A percentile compares a stretch with the other conserved stretches of the same genome.
phyloP scores from a whole-genome alignment of 2,329 filamentous ascomycete species.

The Colletotrichum coccodes region DNA sequence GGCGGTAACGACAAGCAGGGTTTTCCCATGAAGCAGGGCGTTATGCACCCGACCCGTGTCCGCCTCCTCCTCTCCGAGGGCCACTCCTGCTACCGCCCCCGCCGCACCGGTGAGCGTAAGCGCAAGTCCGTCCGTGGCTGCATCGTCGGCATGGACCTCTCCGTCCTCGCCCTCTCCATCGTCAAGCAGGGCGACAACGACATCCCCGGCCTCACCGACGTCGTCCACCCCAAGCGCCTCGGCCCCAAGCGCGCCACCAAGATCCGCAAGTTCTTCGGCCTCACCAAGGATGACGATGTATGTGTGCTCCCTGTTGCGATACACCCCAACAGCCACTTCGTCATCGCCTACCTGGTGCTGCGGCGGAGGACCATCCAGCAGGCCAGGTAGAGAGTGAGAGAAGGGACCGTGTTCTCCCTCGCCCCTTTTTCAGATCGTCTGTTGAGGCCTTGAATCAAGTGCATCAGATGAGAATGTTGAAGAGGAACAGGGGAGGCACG shows the following conservation, averaged over 20 bases:
- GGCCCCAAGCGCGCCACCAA: slow-evolving; percentile 99
- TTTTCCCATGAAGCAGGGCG: slow-evolving; percentile 99
- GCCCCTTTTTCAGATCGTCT: slow-evolving; percentile 14
- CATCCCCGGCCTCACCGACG: slow-evolving; percentile 96
- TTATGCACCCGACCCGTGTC: slow-evolving; percentile 99
- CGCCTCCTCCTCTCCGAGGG: slow-evolving; percentile 94
- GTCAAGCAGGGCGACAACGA: slow-evolving; percentile 98
- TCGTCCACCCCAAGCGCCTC: slow-evolving; percentile 98
- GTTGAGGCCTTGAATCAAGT: slow-evolving; percentile 34
- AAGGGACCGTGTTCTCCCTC: slow-evolving; percentile 36
- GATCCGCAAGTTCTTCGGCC: slow-evolving; percentile 99
- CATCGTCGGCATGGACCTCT: slow-evolving; percentile 96
- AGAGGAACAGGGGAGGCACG: slow-evolving; percentile 3
- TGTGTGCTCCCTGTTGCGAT: slow-evolving; percentile 63
- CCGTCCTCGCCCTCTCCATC: slow-evolving; percentile 92
- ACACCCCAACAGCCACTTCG: slow-evolving; percentile 57
- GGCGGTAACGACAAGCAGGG: slow-evolving; percentile 99
- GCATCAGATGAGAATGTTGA: slow-evolving; percentile 14
- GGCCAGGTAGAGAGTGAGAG: slow-evolving; percentile 71
- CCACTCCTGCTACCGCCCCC: slow-evolving; percentile 99
- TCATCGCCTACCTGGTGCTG: slow-evolving; percentile 77
- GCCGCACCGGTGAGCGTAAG: slow-evolving; percentile 98
- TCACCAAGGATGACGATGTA: slow-evolving; percentile 99
- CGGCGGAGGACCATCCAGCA: slow-evolving; percentile 50
- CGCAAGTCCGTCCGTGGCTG: slow-evolving; percentile 98